phyloP scores from a whole-genome alignment of 768 basidiomycete genomes.

The Suillus subluteus region DNA sequence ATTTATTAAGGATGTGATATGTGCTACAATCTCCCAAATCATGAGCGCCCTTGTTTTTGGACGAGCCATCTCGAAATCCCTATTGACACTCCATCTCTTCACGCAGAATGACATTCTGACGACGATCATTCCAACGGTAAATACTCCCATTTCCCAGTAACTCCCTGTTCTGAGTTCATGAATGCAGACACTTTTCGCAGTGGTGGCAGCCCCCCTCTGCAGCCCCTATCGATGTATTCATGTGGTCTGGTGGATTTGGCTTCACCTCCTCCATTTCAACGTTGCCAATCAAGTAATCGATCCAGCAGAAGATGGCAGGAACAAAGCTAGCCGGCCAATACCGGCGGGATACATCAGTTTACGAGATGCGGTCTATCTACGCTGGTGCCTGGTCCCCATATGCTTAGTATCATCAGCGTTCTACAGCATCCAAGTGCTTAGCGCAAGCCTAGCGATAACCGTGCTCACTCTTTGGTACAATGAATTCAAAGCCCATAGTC shows the following conservation, averaged over 20 bases:
- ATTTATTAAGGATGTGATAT: constrained; percentile 21
- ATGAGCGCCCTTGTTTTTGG: constrained; percentile 23
- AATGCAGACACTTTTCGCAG: constrained; percentile 38
- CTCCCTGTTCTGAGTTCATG: constrained; percentile 1
- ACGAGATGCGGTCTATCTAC: constrained; percentile 38
- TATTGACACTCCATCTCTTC: constrained; percentile 27
- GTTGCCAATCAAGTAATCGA: constrained; percentile 46
- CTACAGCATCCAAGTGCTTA: constrained; percentile 13
- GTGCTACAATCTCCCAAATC: constrained; percentile 21
- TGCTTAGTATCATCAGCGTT: constrained; percentile 42
- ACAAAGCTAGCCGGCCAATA: constrained; percentile 49
- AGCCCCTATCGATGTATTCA: constrained; percentile 25
- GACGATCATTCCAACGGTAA: constrained; percentile 32
- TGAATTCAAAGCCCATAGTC: constrained; percentile 26
- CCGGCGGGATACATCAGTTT: constrained; percentile 47
- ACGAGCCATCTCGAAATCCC: constrained; percentile 16
- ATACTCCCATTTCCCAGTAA: neutral
- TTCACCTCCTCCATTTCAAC: constrained; percentile 50
- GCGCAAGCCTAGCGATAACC: constrained; percentile 29
- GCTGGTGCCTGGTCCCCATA: constrained; percentile 39
- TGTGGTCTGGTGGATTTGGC: constrained; percentile 47
- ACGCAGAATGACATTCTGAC: constrained; percentile 30
- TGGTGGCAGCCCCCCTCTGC: constrained; percentile 36
- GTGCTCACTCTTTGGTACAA: constrained; percentile 33
- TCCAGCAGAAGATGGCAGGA: constrained; percentile 45